Conservation (phyloP, 1,284 basidiomycete genomes). For the Sutorius eximius region DNA sequence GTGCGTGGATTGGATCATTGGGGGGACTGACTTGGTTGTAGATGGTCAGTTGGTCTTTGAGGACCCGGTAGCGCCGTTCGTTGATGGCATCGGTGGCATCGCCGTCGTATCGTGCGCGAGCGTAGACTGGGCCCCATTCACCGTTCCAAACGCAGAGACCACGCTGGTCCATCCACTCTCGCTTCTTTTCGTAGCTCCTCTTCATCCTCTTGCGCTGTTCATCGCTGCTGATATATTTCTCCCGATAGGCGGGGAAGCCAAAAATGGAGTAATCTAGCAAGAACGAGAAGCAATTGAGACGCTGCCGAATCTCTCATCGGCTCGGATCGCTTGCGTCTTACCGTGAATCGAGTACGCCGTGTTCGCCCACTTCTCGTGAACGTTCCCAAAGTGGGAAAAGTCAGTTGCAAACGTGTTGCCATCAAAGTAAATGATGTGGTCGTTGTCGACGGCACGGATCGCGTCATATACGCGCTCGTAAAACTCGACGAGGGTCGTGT, state of each 20-base stretch:
- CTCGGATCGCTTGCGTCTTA: constrained; percentile 7
- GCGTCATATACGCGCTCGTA: constrained; percentile 66
- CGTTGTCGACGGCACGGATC: constrained; percentile 62
- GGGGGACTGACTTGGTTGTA: constrained; percentile 55
- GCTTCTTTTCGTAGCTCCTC: constrained; percentile 64
- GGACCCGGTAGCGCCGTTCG: constrained; percentile 60
- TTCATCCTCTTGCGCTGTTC: constrained; percentile 54
- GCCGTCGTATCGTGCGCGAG: constrained; percentile 57
- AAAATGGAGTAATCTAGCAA: constrained; percentile 43
- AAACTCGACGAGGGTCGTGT: constrained; percentile 52
- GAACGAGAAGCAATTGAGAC: background rate
- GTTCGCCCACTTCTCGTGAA: constrained; percentile 56
- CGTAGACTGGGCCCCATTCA: constrained; percentile 74
- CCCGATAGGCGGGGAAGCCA: constrained; percentile 69
- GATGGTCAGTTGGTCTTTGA: constrained; percentile 72
- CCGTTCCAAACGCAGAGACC: constrained; percentile 76
- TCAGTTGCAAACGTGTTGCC: constrained; percentile 78
- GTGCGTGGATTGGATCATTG: background rate
- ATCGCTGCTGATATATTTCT: constrained; percentile 52
- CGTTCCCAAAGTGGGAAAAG: constrained; percentile 68
- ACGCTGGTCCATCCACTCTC: constrained; percentile 64
- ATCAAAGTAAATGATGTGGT: constrained; percentile 68
- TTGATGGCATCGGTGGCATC: constrained; percentile 63
- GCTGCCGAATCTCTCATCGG: background rate
- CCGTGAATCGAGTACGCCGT: constrained; percentile 78